Base-by-base conservation (phyloP, 331 rosid genomes). In the Acacia pycnantha region DNA sequence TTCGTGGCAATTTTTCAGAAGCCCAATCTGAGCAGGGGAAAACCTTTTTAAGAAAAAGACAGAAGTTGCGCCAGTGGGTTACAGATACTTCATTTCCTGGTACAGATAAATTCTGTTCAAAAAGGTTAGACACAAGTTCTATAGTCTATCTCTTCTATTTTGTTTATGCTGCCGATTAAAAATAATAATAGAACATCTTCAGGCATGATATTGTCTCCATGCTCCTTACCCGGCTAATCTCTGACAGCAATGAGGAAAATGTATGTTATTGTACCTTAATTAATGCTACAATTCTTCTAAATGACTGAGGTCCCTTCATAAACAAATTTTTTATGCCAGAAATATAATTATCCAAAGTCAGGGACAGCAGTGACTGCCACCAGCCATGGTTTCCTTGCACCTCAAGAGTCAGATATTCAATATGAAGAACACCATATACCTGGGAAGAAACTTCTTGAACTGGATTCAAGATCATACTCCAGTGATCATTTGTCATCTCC, bases 171-270 rank as follows among this genome's bases (percentile, higher is more conserved):
- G 75, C 77, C 43, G 54, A 41, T 75, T 64, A 21, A 73, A 81
- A 74, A 79, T 73, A 50, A 50, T 44, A 56, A 48, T 77, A 18
- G 65, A 85, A 62, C 79, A 33, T 86, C 87, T 84, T 77, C 95
- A 95, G 95, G 95, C 77, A 66, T 71, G 86, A 82, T 86, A 80
- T 93, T 83, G 80, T 89, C 79, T 80, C 91, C 73, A 24, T 77
- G 70, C 98, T 95, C 73, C 92, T 95, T 79, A 73, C 82, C 72
- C 90, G 97, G 87, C 90, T 95, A 64, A 76, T 85, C 74, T 92
- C 92, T 2, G 48, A 53, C 76, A 82, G 83, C 85, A 64, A 31
- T 3, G 80, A 77, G 74, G 88, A 78, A 77, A 82, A 85, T 71
- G 97, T 95, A 89, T 40, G 88, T 73, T 78, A 65, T 68, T 58